Percentiles rank a stretch among this genome's conserved stretches.
Conservation (phyloP, 371 early-diverging fungal genomes). For the Mucor indicus region DNA sequence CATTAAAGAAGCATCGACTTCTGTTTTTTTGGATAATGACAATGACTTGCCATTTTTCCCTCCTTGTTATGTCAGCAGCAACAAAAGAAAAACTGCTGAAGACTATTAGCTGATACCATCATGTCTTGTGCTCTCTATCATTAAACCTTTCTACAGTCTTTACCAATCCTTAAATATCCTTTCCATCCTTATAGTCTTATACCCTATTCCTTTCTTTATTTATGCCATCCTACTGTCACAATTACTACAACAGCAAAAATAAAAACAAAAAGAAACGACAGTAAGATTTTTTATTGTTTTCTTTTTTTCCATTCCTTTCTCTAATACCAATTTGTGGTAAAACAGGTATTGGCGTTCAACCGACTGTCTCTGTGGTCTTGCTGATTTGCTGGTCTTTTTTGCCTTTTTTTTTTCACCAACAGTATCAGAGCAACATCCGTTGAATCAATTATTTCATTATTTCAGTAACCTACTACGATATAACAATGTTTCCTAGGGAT, state of each 20-base stretch:
- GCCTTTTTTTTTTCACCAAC: too few species aligned
- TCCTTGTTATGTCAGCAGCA: conserved; percentile 9
- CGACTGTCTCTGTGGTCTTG: conserved; percentile 6
- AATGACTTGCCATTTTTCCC: conserved; percentile 7
- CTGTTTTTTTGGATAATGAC: conserved; percentile 11
- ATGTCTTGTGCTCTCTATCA: too few species aligned
- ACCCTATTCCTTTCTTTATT: background rate
- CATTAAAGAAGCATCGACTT: conserved; percentile 3
- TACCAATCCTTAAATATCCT: too few species aligned
- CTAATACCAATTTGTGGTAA: conserved; percentile 8
- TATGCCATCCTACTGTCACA: conserved; percentile 1
- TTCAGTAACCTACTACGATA: conserved; percentile 12
- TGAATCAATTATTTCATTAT: too few species aligned
- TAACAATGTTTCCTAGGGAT: conserved; percentile 9
- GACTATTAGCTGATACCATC: conserved; percentile 6
- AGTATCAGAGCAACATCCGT: too few species aligned
- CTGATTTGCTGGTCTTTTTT: conserved; percentile 9
- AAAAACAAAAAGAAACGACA: conserved; percentile 6
- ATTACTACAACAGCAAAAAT: background rate
- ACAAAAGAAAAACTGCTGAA: conserved; percentile 11
- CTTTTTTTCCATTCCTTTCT: conserved; percentile 5
- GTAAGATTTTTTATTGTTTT: conserved; percentile 1
- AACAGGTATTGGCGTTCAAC: conserved; percentile 4
- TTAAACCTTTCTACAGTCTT: too few species aligned
- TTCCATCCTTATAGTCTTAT: too few species aligned